Evolutionary conservation across 2,329 filamentous ascomycete species (phyloP), one percentile per base, ranked within the genome.

Genomic region (Xylaria sp.): DNA sequence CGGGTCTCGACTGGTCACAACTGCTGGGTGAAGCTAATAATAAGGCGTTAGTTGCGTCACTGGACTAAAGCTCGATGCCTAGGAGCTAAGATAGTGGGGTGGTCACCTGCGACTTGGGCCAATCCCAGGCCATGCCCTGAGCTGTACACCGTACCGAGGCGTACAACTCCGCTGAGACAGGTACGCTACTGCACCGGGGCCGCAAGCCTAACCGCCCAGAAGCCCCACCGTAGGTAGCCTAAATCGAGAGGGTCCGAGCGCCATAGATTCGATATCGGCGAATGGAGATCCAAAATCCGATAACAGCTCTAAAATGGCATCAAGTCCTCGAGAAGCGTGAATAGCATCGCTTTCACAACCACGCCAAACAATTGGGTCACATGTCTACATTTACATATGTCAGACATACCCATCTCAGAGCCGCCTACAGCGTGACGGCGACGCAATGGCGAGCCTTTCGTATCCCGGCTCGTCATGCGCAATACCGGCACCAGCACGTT

Each of bases 371-470:
- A 51, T 56, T 66, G 72, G 73, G 73, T 76, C 76, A 79, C 75
- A 79, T 80, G 78, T 79, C 77, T 76, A 73, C 74, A 63, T 72
- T 78, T 80, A 73, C 74, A 63, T 72, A 79, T 80, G 77, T 77
- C 57, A 78, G 75, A 50, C 73, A 75, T 73, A 72, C 68, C 65
- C 75, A 73, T 59, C 52, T 73, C 64, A 73, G 74, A 78, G 73
- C 75, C 74, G 69, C 73, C 74, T 73, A 54, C 58, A 72, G 73
- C 75, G 72, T 74, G 72, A 74, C 74, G 71, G 73, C 71, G 61
- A 69, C 72, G 60, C 72, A 60, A 75, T 73, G 73, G 73, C 75
- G 66, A 58, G 55, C 65, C 12, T 51, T 59, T 54, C 60, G 62
- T 23, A 5, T 10, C n/a, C 44, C 64, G 20, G 12, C 10, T 46